Conservation (phyloP, 768 basidiomycete genomes). For the Suillus subluteus region DNA sequence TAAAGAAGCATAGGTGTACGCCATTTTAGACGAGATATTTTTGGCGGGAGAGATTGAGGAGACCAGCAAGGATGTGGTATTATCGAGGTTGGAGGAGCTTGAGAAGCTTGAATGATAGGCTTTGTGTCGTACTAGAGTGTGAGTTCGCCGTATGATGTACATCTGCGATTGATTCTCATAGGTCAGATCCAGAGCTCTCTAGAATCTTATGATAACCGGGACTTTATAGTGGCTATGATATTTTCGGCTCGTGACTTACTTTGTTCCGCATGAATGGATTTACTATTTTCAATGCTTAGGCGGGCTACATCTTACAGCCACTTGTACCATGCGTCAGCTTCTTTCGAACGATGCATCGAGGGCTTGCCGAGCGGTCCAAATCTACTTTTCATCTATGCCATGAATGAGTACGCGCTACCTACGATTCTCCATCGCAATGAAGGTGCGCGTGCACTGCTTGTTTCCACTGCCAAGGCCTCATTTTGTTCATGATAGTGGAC, state of each 20-base stretch:
- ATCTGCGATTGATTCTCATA: background rate
- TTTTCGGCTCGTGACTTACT: background rate
- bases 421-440: background rate
- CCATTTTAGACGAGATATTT: conserved; percentile 97
- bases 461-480: background rate
- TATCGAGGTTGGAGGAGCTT: conserved; percentile 86
- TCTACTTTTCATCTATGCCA: background rate
- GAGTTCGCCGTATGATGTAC: background rate
- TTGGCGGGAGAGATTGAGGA: conserved; percentile 98
- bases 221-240: conserved; percentile 1
- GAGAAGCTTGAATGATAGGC: conserved; percentile 83
- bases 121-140: background rate
- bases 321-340: background rate
- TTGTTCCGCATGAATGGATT: background rate
- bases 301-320: background rate
- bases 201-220: background rate
- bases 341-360: background rate
- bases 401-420: background rate
- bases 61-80: conserved; percentile 95
- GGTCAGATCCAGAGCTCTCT: background rate
- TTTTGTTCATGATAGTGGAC: background rate
- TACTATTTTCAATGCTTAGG: background rate
- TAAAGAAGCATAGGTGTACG: conserved; percentile 72
- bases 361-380: background rate
- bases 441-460: background rate